Conservation (phyloP, 2,329 filamentous ascomycete genomes). For the Pseudocercospora macadamiae region DNA sequence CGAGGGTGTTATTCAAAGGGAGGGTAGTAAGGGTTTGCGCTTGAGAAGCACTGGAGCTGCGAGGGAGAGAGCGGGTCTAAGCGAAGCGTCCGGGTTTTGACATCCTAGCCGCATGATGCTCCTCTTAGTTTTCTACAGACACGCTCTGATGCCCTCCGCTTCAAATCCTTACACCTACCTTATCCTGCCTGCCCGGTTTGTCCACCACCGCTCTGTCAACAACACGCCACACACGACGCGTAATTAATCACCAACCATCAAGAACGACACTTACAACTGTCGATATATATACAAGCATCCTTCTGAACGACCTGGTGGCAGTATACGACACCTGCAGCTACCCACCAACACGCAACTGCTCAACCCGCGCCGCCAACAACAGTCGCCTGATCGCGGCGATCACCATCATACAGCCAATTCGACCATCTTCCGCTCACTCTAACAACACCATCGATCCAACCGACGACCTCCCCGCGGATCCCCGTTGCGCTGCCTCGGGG, state of each 20-base stretch:
- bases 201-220: constrained; percentile 3
- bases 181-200: background rate
- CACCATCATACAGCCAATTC: background rate
- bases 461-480: constrained; percentile 56
- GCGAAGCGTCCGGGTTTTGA: background rate
- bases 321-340: background rate
- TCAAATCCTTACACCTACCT: background rate
- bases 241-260: constrained; percentile 71
- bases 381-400: constrained; percentile 8
- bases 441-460: constrained; percentile 6
- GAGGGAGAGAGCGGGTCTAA: background rate
- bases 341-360: constrained; percentile 16
- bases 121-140: too few species aligned
- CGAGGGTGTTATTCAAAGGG: background rate
- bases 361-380: background rate
- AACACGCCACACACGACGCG: constrained; percentile 3
- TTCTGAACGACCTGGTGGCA: background rate
- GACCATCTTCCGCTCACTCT: background rate
- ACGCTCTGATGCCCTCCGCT: background rate
- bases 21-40: background rate
- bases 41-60: background rate
- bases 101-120: background rate
- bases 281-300: constrained; percentile 4
- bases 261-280: constrained; percentile 41
- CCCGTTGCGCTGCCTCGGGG: constrained; percentile 15